Base-by-base conservation (phyloP, 345 rosid species). In the Salix caprea region DNA sequence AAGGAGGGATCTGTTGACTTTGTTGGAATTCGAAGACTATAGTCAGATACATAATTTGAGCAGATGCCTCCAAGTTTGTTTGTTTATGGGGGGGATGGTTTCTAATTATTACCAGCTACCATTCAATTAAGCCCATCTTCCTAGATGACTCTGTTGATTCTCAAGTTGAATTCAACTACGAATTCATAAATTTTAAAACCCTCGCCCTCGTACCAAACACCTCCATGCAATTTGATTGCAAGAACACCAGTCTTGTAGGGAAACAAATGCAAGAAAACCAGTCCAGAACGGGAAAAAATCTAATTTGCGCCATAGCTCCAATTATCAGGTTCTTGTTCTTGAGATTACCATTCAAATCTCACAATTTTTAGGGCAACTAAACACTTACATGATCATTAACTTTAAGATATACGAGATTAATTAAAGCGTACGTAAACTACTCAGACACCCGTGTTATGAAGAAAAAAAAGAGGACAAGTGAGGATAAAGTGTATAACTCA, bases 101-200 rank as follows among this genome's bases (percentile, higher is more conserved):
- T 61, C n/a, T 6, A 16, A 4, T 12, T 68, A 23, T 61, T 60
- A 24, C 1, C 1, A 73, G 40, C 2, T 24, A 8, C 24, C 23
- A 19, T 23, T 39, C 18, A 18, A 24, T 28, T 14, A 40, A 36
- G 23, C 26, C 58, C 73, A 60, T 50, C 77, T 70, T 74, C 75
- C 76, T 65, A 56, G 68, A 77, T 54, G 75, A 66, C 16, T 50
- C 9, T 76, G 71, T 61, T 67, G 77, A 67, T 60, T 40, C 65
- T 37, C 8, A 40, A 74, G 77, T 77, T 79, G 81, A 84, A 79
- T 71, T 65, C 2, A 1, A 4, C n/a, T 18, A 18, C 8, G 24
- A 28, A 18, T 52, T 80, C 65, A 50, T 75, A 67, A 10, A 4
- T 7, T 11, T 34, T 14, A 64, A 14, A 11, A 30, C 52, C 52